phyloP scores from a whole-genome alignment of 768 basidiomycete species.

The Rhodotorula toruloides region DNA sequence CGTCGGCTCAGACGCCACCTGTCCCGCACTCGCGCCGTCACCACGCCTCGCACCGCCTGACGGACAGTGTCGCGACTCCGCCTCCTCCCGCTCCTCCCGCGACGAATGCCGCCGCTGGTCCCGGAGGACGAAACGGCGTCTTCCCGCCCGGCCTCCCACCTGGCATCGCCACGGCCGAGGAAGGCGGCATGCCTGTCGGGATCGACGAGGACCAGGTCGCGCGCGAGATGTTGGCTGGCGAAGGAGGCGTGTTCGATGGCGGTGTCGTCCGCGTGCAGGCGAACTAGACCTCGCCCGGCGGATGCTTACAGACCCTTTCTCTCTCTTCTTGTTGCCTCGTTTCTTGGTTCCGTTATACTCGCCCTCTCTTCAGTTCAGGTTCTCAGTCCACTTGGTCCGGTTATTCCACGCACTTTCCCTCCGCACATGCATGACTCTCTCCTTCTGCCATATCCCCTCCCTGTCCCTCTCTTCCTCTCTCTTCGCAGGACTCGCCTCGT shows the following conservation, averaged over 20 bases:
- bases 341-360: no score
- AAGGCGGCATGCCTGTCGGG: neutral
- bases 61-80: no score
- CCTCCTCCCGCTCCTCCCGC: no score
- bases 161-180: neutral
- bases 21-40: no score
- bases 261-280: neutral
- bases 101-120: no score
- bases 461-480: neutral
- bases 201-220: conserved; percentile 25
- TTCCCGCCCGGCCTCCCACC: neutral
- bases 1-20: neutral
- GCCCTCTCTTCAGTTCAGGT: no score
- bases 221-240: conserved; percentile 25
- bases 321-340: neutral
- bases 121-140: neutral
- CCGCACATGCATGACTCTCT: no score
- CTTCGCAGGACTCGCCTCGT: neutral
- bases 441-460: no score
- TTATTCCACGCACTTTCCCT: no score
- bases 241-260: neutral
- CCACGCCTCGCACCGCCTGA: no score
- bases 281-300: neutral
- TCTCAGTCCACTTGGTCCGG: no score
- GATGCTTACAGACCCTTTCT: neutral